Percentiles rank a stretch among this genome's conserved stretches.
Evolutionary conservation across 1,284 basidiomycete genomes (phyloP).

Genomic region (Fistulina hepatica): DNA sequence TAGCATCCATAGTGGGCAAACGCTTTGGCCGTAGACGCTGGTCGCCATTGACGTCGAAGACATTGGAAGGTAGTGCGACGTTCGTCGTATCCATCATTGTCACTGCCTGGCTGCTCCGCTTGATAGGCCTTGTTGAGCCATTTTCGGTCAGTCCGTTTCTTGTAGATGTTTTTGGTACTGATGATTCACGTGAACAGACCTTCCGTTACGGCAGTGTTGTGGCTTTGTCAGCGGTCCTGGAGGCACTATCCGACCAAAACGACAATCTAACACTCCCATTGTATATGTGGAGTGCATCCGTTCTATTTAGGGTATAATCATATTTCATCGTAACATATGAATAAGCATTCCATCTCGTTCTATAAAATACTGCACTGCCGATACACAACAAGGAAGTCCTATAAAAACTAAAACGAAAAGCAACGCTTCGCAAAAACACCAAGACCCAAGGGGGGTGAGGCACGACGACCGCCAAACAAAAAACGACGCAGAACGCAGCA

Average conservation of each 20-base stretch:
- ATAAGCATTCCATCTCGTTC: not conserved
- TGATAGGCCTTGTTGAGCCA: constrained; percentile 54
- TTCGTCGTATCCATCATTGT: constrained; percentile 67
- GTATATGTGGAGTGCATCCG: constrained; percentile 78
- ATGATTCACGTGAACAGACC: constrained; percentile 27
- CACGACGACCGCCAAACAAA: too few relatives aligned
- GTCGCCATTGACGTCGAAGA: constrained; percentile 79
- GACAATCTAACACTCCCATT: constrained; percentile 88
- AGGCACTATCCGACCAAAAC: constrained; percentile 87
- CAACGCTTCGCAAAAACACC: too few relatives aligned
- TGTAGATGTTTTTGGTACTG: constrained; percentile 3
- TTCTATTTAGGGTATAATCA: constrained; percentile 35
- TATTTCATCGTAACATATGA: too few relatives aligned
- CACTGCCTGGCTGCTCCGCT: constrained; percentile 61
- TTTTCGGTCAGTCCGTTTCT: constrained; percentile 56
- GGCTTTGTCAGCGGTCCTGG: constrained; percentile 58
- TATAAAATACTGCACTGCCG: too few relatives aligned
- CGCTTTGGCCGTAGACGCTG: constrained; percentile 72
- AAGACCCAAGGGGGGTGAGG: too few relatives aligned
- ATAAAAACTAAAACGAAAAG: too few relatives aligned
- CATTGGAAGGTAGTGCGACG: constrained; percentile 82
- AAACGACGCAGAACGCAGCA: too few relatives aligned
- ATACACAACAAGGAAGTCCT: too few relatives aligned
- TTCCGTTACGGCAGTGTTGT: constrained; percentile 48
- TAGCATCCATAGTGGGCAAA: constrained; percentile 89